phyloP scores from a whole-genome alignment of 2,329 filamentous ascomycete species.

The Ophiosphaerella narmari region DNA sequence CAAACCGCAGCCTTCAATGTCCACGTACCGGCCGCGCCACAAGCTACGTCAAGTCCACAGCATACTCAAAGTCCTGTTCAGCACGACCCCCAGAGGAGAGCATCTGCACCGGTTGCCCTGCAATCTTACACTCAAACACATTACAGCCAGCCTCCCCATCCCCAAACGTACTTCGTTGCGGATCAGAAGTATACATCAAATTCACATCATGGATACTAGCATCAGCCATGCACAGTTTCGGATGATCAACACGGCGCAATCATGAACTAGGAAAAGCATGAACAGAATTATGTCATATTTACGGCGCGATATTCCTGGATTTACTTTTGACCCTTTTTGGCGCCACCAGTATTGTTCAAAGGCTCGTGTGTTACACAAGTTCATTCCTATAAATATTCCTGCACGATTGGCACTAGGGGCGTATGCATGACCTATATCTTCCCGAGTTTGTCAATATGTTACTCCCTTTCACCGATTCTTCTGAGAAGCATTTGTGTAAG shows the following conservation, averaged over 20 bases:
- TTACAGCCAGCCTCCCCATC: constrained; percentile 28
- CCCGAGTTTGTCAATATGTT: too few relatives aligned
- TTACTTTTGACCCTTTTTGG: background rate
- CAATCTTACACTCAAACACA: constrained; percentile 29
- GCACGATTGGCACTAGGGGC: too few relatives aligned
- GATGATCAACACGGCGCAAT: background rate
- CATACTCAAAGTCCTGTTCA: constrained; percentile 17
- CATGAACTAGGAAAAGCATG: background rate
- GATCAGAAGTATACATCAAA: constrained; percentile 22
- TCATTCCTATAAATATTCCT: too few relatives aligned
- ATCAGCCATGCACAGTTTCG: background rate
- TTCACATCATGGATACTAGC: constrained; percentile 14
- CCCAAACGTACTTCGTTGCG: constrained; percentile 35
- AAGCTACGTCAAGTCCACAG: constrained; percentile 17
- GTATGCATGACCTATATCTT: too few relatives aligned
- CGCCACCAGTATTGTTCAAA: too few relatives aligned
- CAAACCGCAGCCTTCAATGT: constrained; percentile 30
- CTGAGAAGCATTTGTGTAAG: background rate
- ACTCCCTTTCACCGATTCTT: background rate
- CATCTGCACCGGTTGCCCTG: constrained; percentile 37
- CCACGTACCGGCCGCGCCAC: constrained; percentile 22
- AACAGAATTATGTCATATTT: background rate
- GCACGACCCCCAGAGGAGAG: constrained; percentile 30
- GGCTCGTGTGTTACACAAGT: too few relatives aligned
- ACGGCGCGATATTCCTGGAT: background rate